Evolutionary conservation across 2,329 filamentous ascomycete genomes (phyloP).

Genomic region (Aspergillus nomiae): DNA sequence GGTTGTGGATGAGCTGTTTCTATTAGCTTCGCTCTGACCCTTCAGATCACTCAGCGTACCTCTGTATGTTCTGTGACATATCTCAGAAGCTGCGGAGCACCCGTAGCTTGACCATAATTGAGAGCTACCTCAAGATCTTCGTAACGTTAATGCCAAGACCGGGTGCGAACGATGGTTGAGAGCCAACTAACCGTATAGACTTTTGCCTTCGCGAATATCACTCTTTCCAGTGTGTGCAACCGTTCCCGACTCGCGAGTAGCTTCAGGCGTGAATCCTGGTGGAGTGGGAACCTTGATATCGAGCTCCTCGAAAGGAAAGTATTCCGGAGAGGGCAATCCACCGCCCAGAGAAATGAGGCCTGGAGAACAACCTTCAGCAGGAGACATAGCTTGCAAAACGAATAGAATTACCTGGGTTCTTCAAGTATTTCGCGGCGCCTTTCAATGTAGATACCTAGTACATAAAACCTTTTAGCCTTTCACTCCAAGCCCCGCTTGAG

Average conservation of each 20-base stretch:
- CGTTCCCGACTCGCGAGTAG: constrained; percentile 62
- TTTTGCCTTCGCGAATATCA: constrained; percentile 68
- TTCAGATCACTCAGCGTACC: constrained; percentile 31
- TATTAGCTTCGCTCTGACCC: constrained; percentile 12
- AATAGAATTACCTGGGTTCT: constrained; percentile 61
- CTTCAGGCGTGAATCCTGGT: constrained; percentile 70
- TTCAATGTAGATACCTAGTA: constrained; percentile 73
- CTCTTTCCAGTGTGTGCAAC: constrained; percentile 76
- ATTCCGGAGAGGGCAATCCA: constrained; percentile 82
- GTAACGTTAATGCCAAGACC: not conserved
- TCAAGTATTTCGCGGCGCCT: constrained; percentile 74
- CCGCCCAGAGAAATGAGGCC: constrained; percentile 88
- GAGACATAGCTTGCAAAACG: not conserved
- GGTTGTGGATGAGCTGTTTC: constrained; percentile 69
- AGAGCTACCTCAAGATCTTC: constrained; percentile 81
- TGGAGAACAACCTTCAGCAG: constrained; percentile 11
- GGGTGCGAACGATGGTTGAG: not conserved
- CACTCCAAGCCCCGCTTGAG: not conserved
- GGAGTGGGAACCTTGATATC: constrained; percentile 71
- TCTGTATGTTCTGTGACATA: constrained; percentile 96
- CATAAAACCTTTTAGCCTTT: constrained; percentile 11
- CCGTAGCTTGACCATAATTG: constrained; percentile 89
- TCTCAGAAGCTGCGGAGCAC: constrained; percentile 82
- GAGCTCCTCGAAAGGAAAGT: constrained; percentile 87
- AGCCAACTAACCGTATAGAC: constrained; percentile 47